These are phyloP conservation scores for Thielaviopsis ethacetica DNA, from an alignment of 2,329 filamentous ascomycete species.

Conservation along the genomic window DNA sequence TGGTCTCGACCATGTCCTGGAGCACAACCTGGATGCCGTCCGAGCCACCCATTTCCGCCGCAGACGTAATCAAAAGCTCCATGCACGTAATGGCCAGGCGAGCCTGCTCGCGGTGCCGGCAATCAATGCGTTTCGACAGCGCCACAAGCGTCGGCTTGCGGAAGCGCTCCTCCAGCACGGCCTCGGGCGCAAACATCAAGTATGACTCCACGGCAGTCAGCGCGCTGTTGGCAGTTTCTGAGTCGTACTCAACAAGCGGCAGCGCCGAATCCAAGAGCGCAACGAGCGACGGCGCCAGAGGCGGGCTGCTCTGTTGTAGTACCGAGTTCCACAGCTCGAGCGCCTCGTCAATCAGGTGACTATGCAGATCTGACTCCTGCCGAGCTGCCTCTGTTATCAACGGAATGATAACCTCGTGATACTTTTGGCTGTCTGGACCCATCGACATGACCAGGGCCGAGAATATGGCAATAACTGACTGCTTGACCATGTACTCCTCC, in stretches of 20 bases:
- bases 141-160: conserved; percentile 33
- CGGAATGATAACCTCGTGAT: conserved; percentile 66
- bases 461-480: conserved; percentile 76
- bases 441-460: conserved; percentile 74
- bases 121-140: conserved; percentile 33
- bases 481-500: conserved; percentile 84
- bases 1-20: conserved; percentile 46
- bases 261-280: conserved; percentile 46
- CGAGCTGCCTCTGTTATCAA: conserved; percentile 68
- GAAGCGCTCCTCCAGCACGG: conserved; percentile 41
- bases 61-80: conserved; percentile 48
- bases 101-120: conserved; percentile 39
- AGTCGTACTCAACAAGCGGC: conserved; percentile 49
- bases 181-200: conserved; percentile 50
- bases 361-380: conserved; percentile 53
- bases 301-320: conserved; percentile 45
- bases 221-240: conserved; percentile 43
- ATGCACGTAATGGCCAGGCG: conserved; percentile 43
- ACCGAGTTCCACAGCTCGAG: conserved; percentile 78
- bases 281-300: conserved; percentile 45
- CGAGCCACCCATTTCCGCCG: conserved; percentile 43
- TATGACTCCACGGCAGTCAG: conserved; percentile 55
- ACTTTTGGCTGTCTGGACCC: conserved; percentile 59
- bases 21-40: conserved; percentile 46
- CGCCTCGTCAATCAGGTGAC: conserved; percentile 82